A percentile compares a stretch with the other conserved stretches of the same genome.
Evolutionary conservation across 495 filamentous ascomycete genomes (phyloP).

Genomic region (Aspergillus steynii): DNA sequence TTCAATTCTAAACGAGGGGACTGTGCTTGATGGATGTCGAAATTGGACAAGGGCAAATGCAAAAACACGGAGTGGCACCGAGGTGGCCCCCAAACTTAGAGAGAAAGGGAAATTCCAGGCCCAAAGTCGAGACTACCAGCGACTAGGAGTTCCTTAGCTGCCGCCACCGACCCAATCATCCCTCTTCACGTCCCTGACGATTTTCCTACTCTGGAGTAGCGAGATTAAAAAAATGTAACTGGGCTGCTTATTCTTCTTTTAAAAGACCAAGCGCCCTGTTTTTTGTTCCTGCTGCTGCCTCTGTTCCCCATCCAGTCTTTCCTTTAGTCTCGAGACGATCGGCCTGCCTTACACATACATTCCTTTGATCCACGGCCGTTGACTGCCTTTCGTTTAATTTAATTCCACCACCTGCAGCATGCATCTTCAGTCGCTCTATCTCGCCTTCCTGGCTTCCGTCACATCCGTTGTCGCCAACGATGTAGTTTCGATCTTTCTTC

Average conservation of each 20-base stretch:
- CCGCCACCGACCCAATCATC: not conserved
- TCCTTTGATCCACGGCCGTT: not conserved
- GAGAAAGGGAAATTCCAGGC: too few relatives aligned
- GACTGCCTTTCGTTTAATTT: too few relatives aligned
- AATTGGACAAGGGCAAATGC: not conserved
- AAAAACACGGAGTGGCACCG: not conserved
- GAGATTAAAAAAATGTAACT: not conserved
- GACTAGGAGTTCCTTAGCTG: not conserved
- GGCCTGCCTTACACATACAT: not conserved
- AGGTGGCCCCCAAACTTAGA: not conserved
- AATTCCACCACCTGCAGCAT: constrained; percentile 22
- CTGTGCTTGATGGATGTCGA: not conserved
- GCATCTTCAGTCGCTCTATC: constrained; percentile 25
- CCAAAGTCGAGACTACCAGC: not conserved
- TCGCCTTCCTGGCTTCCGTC: constrained; percentile 30
- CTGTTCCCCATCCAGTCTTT: not conserved
- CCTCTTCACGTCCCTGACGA: not conserved
- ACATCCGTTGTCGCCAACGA: constrained; percentile 32
- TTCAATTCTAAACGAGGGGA: not conserved
- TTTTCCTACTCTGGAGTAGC: not conserved
- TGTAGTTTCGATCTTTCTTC: constrained; percentile 32
- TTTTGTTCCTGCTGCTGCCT: not conserved
- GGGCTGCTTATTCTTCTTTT: not conserved
- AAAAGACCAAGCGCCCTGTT: not conserved
- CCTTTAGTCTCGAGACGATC: not conserved